Evolutionary conservation across 2,329 filamentous ascomycete genomes (phyloP).

Genomic region (Lasiodiplodia sp.): DNA sequence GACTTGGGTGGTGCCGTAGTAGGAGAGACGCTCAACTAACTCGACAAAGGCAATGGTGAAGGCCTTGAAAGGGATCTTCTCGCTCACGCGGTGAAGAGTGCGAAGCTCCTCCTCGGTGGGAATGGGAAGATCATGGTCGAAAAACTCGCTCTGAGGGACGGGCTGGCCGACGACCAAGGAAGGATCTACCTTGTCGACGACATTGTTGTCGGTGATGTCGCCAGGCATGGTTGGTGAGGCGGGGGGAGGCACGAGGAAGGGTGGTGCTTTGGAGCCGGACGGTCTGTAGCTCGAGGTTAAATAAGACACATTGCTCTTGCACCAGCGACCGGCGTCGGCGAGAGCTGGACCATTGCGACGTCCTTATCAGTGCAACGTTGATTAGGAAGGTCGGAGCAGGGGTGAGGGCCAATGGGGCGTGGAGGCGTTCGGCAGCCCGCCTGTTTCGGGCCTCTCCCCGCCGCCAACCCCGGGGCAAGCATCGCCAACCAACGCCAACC

Average conservation of each 20-base stretch:
- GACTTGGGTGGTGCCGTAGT: slow-evolving; percentile 46
- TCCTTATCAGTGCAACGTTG: slow-evolving; percentile 11
- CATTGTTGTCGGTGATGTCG: slow-evolving; percentile 34
- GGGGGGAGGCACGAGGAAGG: not conserved
- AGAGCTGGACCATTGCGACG: slow-evolving; percentile 10
- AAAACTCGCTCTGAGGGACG: slow-evolving; percentile 44
- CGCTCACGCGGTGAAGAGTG: slow-evolving; percentile 46
- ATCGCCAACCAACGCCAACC: slow-evolving; percentile 9
- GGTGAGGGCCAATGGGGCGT: not conserved
- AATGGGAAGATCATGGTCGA: slow-evolving; percentile 35
- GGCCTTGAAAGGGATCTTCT: slow-evolving; percentile 44
- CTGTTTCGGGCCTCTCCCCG: not conserved
- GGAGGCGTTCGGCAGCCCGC: not conserved
- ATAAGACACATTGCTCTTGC: slow-evolving; percentile 1
- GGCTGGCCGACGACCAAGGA: slow-evolving; percentile 42
- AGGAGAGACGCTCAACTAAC: slow-evolving; percentile 48
- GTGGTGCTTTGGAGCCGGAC: not conserved
- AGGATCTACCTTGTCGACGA: slow-evolving; percentile 43
- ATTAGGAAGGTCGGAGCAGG: slow-evolving; percentile 12
- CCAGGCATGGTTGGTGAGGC: slow-evolving; percentile 31
- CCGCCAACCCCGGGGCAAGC: slow-evolving; percentile 7
- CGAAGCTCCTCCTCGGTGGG: slow-evolving; percentile 46
- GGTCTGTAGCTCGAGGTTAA: not conserved
- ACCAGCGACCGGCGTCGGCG: not conserved
- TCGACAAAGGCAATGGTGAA: slow-evolving; percentile 50